Evolutionary conservation across 768 basidiomycete species (phyloP), one percentile per base, ranked within the genome.

Genomic region (Clathrus columnatus): DNA sequence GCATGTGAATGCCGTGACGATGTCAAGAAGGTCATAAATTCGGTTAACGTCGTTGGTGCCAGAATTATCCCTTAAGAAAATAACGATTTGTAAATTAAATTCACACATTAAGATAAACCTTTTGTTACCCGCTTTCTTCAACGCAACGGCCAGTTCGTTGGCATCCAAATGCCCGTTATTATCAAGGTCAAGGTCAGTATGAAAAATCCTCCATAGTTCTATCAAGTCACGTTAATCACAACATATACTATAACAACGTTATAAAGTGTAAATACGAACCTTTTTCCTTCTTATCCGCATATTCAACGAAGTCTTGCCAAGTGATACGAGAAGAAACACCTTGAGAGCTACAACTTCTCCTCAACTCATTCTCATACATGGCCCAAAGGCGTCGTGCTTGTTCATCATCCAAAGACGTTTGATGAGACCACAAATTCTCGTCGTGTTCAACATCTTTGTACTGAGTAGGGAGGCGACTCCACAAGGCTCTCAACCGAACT

Each of bases 171-270:
- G 80, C 7, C 91, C 92, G 69, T 96, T 90, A 24, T 87, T 80
- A 64, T 96, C 91, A 58, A 91, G 73, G 71, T 95, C 94, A 48
- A 96, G 78, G 62, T 93, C 87, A 64, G 91, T 77, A 60, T 90
- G 89, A 69, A 96, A 96, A 54, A 93, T 83, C 50, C 80, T 75
- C 94, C 94, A 96, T 20, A 96, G 75, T 69, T 95, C 92, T 91
- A 56, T 48, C 43, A 55, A 50, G 45, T 53, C 56, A 60, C 57
- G 68, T 36, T 49, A 59, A 57, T 61, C 32, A 59, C 46, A 20
- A 26, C n/a, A n/a, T n/a, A n/a, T n/a, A 57, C 49, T 50, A 29
- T 57, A 20, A 49, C 59, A 44, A 59, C 50, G 57, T 58, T 14
- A 50, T 54, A 56, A 48, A 26, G 57, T 28, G 28, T 32, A n/a